Base-by-base conservation (phyloP, 1,284 basidiomycete genomes). In the Austropuccinia psidii region DNA sequence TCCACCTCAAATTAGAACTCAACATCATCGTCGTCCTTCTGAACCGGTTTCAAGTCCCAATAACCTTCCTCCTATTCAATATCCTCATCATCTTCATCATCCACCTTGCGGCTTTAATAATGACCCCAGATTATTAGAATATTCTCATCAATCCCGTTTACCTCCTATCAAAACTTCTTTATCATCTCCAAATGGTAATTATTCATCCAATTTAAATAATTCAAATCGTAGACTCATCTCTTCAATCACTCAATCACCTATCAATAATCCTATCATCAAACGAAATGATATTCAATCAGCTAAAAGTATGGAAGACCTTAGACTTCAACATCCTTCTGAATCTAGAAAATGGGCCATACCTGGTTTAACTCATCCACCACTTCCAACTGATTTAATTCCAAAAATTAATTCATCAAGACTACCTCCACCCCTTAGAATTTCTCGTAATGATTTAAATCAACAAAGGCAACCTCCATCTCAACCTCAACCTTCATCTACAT, bases 241-340 rank as follows among this genome's bases (percentile, higher is more conserved):
- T 4, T 11, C 65, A 39, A 9, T 27, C 24, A 9, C 24, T 17
- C 11, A 9, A 9, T 27, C 50, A 8, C 15, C 50, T 27, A 15
- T 9, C 24, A 9, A 9, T 52, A 57, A 24, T 41, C 67, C 6
- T 21, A 52, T 19, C 24, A 33, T 15, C 37, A 35, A 52, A 15
- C 50, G 72, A 13, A 39, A 55, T n/a, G 62, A 66, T 65, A 21
- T 74, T 21, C 72, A 65, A 5, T 6, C 62, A 15, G 62, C 54
- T 31, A 74, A 74, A 39, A 74, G 72, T 60, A 74, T 74, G 72
- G 72, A 74, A 35, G 72, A 74, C 11, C 45, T 74, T 4, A 49
- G 64, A 17, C 24, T 7, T 35, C 68, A 52, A 5, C 41, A 31
- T 57, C n/a, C 50, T 31, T n/a, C n/a, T 27, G 60, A 73, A 11